Percentiles rank a stretch among this genome's conserved stretches.
Evolutionary conservation across 208 protist genomes (phyloP).

Genomic region (Leishmania gerbilli): DNA sequence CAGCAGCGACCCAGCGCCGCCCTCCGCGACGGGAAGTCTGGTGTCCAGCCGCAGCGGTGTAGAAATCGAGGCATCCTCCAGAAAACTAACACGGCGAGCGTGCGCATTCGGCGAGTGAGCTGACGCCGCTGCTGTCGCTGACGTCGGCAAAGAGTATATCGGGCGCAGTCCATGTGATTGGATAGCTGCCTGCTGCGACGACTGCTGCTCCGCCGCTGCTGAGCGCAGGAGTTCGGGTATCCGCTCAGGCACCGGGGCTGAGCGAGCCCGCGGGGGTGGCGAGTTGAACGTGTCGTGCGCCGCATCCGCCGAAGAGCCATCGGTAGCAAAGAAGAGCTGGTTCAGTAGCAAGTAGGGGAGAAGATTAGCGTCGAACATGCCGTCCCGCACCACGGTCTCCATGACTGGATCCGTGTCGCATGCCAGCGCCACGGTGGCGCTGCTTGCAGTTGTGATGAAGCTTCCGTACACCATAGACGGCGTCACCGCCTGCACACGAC

Average conservation of each 20-base stretch:
- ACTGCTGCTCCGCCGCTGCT: neutral
- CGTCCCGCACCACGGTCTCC: neutral
- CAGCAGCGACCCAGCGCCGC: neutral
- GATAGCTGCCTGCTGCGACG: neutral
- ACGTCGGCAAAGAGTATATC: neutral
- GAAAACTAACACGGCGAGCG: slow-evolving; percentile 9
- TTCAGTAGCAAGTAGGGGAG: slow-evolving; percentile 26
- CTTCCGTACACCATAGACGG: slow-evolving; percentile 21
- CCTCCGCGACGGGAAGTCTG: neutral
- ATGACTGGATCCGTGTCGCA: neutral
- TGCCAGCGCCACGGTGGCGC: no score
- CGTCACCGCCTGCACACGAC: slow-evolving; percentile 33
- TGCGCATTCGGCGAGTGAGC: neutral
- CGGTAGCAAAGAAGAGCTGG: slow-evolving; percentile 23
- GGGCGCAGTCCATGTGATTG: neutral
- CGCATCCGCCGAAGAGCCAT: neutral
- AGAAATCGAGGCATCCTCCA: neutral
- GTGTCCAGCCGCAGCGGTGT: neutral
- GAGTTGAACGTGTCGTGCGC: neutral
- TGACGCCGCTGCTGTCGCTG: slow-evolving; percentile 6
- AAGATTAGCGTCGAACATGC: slow-evolving; percentile 6
- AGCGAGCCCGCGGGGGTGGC: neutral
- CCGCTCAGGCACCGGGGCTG: slow-evolving; percentile 1
- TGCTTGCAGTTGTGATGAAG: neutral
- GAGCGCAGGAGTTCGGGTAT: neutral